A percentile compares a stretch with the other conserved stretches of the same genome.
Evolutionary conservation across 148 eudicot genomes (phyloP).

Genomic region (Fagopyrum homotropicum): DNA sequence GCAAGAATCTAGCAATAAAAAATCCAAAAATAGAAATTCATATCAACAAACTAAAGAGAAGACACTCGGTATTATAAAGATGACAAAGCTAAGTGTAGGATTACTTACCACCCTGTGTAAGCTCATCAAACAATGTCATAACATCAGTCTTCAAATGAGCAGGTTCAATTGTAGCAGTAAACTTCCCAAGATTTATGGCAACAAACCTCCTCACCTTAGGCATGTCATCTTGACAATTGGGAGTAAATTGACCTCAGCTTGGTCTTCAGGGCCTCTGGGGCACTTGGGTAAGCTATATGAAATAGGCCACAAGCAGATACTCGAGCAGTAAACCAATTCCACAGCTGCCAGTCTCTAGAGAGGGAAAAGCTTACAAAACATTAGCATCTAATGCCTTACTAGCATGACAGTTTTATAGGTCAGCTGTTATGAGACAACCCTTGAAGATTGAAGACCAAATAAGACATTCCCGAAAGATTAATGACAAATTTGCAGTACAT

Average conservation of each 20-base stretch:
- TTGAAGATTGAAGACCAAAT: too few species aligned
- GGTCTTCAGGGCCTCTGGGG: conserved; percentile 41
- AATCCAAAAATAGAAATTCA: not conserved
- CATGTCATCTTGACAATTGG: conserved; percentile 68
- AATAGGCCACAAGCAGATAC: conserved; percentile 59
- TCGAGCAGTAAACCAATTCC: conserved; percentile 64
- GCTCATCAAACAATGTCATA: conserved; percentile 54
- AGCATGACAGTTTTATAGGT: not conserved
- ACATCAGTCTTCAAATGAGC: conserved; percentile 44
- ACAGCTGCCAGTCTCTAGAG: conserved; percentile 57
- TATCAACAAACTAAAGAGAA: conserved; percentile 8
- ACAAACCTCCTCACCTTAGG: conserved; percentile 66
- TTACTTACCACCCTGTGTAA: conserved; percentile 52
- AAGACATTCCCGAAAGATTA: too few species aligned
- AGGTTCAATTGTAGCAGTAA: conserved; percentile 59
- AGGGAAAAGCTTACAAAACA: not conserved
- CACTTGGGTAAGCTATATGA: conserved; percentile 55
- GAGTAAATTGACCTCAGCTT: conserved; percentile 47
- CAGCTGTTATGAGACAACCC: not conserved
- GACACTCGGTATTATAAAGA: not conserved
- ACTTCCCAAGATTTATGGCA: conserved; percentile 52
- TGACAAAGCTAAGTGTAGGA: conserved; percentile 1
- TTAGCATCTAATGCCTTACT: not conserved
- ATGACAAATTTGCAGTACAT: too few species aligned
- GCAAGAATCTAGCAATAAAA: not conserved